A percentile compares a stretch with the other conserved stretches of the same genome.
phyloP scores from a whole-genome alignment of 495 filamentous ascomycete species.

The Neohortaea acidophila region DNA sequence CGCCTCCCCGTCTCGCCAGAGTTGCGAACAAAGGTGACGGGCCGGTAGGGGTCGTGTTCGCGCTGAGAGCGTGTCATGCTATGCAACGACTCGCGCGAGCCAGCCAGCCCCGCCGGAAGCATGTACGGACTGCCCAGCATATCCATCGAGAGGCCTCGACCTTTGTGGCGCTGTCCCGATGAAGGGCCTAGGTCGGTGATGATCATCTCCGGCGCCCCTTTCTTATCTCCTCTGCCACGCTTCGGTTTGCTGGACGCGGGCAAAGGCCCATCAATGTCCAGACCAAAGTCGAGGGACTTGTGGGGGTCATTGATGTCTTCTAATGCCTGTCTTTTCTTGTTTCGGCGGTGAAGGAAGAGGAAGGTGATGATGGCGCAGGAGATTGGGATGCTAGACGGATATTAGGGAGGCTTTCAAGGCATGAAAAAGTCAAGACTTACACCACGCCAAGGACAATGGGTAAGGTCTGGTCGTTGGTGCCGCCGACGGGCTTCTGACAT shows the following conservation, averaged over 20 bases:
- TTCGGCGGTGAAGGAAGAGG: conserved; percentile 61
- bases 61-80: conserved; percentile 50
- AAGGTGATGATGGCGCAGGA: conserved; percentile 50
- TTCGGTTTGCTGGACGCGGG: conserved; percentile 26
- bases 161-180: too few species aligned
- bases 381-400: conserved; percentile 52
- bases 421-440: conserved; percentile 42
- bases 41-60: conserved; percentile 73
- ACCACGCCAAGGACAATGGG: conserved; percentile 67
- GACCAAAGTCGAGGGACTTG: conserved; percentile 85
- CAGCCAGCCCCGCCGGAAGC: conserved; percentile 62
- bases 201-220: conserved; percentile 29
- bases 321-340: conserved; percentile 50
- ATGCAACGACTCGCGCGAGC: conserved; percentile 70
- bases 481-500: conserved; percentile 19
- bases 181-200: conserved; percentile 30
- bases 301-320: conserved; percentile 83
- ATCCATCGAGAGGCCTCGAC: conserved; percentile 60
- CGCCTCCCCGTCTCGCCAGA: conserved; percentile 8
- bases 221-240: conserved; percentile 37
- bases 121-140: conserved; percentile 80
- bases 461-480: conserved; percentile 39
- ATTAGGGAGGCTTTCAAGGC: conserved; percentile 11
- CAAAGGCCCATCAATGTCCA: conserved; percentile 39
- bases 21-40: conserved; percentile 29